Conservation (phyloP, 2,329 filamentous ascomycete genomes). For the Xylaria sp. region DNA sequence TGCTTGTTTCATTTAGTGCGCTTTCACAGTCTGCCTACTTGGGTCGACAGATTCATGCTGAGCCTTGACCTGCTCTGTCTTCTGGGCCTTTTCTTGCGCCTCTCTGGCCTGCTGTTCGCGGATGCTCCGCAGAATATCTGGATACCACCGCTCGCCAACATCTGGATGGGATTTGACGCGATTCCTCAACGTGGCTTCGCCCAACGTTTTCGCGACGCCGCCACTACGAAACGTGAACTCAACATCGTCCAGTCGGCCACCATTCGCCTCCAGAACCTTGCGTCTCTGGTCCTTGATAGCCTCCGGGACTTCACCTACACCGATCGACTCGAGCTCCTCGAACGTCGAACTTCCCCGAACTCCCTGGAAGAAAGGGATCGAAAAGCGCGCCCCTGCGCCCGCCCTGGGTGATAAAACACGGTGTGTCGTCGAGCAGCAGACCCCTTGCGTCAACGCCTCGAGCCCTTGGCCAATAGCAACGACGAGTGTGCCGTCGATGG, state of each 20-base stretch:
- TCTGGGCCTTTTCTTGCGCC: constrained; percentile 39
- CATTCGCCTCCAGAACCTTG: constrained; percentile 60
- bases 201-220: constrained; percentile 68
- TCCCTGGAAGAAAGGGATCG: constrained; percentile 88
- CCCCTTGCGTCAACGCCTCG: constrained; percentile 82
- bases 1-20: constrained; percentile 42
- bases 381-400: constrained; percentile 75
- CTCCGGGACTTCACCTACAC: constrained; percentile 64
- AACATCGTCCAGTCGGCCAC: constrained; percentile 70
- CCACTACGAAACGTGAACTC: constrained; percentile 85
- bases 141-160: constrained; percentile 82
- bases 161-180: constrained; percentile 86
- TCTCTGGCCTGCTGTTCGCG: constrained; percentile 61
- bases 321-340: constrained; percentile 71
- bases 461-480: constrained; percentile 88
- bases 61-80: neutral
- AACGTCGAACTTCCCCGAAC: constrained; percentile 80
- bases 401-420: constrained; percentile 76
- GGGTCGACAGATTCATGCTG: constrained; percentile 30
- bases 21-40: constrained; percentile 43
- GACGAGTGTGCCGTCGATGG: constrained; percentile 76
- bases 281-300: constrained; percentile 67
- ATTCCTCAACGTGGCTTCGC: constrained; percentile 85
- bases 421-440: constrained; percentile 83
- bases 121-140: constrained; percentile 64